Evolutionary conservation across 305 asterid genomes (phyloP), one percentile per base, ranked within the genome.

Genomic region (Fraxinus dipetala): DNA sequence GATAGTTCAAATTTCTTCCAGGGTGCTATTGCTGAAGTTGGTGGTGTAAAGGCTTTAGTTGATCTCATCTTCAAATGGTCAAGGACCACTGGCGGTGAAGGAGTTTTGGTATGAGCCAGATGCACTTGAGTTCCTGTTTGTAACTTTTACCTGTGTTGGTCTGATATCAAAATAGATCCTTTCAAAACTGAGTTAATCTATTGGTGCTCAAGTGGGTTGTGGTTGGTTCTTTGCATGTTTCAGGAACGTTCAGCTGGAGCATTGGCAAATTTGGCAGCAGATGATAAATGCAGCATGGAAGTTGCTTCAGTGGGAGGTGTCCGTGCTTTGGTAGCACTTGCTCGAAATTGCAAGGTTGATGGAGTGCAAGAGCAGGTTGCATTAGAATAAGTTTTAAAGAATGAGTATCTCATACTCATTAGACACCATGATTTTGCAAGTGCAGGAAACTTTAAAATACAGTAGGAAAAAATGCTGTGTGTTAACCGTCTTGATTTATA

Each of bases 191-290:
- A 76, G 75, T 81, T 72, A 54, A 14, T 48, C 30, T 26, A n/a
- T 63, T 79, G 75, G 79, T 77, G 77, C 89, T 85, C 59, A 78
- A 74, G 51, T 45, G 10, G 54, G 79, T 38, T 76, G 13, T 78
- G 79, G 43, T 72, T 56, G 35, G 38, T 78, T 79, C 70, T 77
- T 75, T 81, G 38, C 70, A 70, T 87, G 76, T 70, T 84, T 84
- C 87, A 95, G 99, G 99, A 95, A 87, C 97, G 98, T 65, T 97
- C 97, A 0, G 97, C 97, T 85, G 98, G 98, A 75, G 97, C 96
- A 48, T 83, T 95, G 78, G 97, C 99, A 34, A 95, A 95, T 88
- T 85, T 95, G 87, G 98, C 99, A 16, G 98, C 98, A 72, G 99
- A 95, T 85, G 98, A 94, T 82, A 94, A 92, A 87, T 94, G 98